A percentile compares a stretch with the other conserved stretches of the same genome.
phyloP scores from a whole-genome alignment of 306 rosid genomes.

The Vigna hirtella region DNA sequence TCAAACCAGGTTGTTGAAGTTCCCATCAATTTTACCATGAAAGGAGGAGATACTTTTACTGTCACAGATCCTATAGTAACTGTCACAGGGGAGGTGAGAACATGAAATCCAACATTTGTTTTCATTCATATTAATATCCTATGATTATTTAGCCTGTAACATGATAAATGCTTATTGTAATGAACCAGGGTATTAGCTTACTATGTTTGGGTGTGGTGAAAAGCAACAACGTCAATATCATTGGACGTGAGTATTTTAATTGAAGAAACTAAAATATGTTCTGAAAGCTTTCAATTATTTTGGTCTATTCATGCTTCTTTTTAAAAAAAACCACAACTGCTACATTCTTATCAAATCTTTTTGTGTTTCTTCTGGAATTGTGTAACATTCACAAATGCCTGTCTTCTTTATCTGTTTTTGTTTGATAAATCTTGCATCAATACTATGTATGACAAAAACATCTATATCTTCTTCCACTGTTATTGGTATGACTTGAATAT shows the following conservation, averaged over 20 bases:
- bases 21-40: conserved; percentile 71
- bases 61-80: conserved; percentile 48
- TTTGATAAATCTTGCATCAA: conserved; percentile 24
- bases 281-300: conserved; percentile 19
- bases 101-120: not conserved
- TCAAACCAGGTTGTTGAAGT: conserved; percentile 41
- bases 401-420: not conserved
- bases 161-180: conserved; percentile 36
- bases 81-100: conserved; percentile 40
- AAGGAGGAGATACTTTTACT: conserved; percentile 67
- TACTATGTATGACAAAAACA: not conserved
- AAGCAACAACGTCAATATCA: conserved; percentile 68
- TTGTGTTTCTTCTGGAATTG: not conserved
- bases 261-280: conserved; percentile 6
- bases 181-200: conserved; percentile 50
- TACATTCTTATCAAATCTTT: not conserved
- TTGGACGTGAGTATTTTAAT: conserved; percentile 83
- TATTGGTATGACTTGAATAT: conserved; percentile 1
- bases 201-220: conserved; percentile 67
- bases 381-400: not conserved
- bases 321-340: not conserved
- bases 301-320: conserved; percentile 14
- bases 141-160: conserved; percentile 13
- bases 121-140: conserved; percentile 12
- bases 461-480: conserved; percentile 21